Evolutionary conservation across 495 filamentous ascomycete genomes (phyloP), one percentile per base, ranked within the genome.

Genomic region (Xylaria telfairii): DNA sequence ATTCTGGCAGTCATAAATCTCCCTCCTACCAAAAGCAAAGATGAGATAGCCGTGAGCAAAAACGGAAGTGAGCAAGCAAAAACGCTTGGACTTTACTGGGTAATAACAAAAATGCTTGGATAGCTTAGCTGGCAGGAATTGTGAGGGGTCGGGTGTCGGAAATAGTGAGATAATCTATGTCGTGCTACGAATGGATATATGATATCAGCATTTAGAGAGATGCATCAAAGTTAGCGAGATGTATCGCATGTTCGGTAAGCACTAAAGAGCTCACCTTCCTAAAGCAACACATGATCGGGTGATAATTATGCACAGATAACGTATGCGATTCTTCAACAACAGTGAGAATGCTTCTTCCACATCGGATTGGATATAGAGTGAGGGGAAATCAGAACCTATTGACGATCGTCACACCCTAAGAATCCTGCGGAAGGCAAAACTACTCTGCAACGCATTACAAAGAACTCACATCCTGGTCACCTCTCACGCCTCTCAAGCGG

Each of bases 261-360:
- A 28, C 59, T 62, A 49, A 49, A 41, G 6, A 65, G 44, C 28
- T 65, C 62, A 65, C 62, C 62, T 65, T 65, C 62, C 62, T 49
- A 51, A 65, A 65, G 44, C 44, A 65, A 65, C 24, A 13, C 17
- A 49, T 21, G 15, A 19, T 49, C 15, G 15, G 19, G 19, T 17
- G 41, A 46, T 19, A 44, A 0, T 39, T 47, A 37, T 65, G 44
- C 44, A 65, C 30, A 34, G 44, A 65, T 51, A 49, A 51, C 62
- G 8, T 44, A 49, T 65, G 24, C 44, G 62, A 65, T 65, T 65
- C 44, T 37, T 34, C 17, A 49, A 28, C 24, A 13, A 49, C 39
- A 7, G 4, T n/a, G 30, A 65, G 7, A 15, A 51, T 13, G 42
- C 4, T n/a, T 19, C 21, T 32, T 28, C 60, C 24, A 26, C 13